Evolutionary conservation across 163 green algal genomes (phyloP).

Genomic region (Chloroidium sp.): DNA sequence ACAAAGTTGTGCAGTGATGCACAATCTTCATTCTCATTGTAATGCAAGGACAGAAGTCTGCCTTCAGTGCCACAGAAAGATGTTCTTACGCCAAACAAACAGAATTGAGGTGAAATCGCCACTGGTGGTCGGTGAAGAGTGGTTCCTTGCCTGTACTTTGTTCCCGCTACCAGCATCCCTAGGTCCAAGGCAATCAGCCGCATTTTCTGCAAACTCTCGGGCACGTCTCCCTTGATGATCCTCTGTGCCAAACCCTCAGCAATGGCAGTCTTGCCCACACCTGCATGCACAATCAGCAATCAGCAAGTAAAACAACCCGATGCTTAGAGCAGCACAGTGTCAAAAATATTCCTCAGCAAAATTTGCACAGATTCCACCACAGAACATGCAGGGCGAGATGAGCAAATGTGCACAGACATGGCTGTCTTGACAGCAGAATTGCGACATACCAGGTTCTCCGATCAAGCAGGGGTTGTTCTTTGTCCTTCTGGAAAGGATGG

Average conservation of each 20-base stretch:
- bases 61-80: too few species aligned
- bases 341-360: too few species aligned
- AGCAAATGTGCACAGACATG: neutral
- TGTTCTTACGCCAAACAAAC: too few species aligned
- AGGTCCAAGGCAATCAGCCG: slow-evolving; percentile 88
- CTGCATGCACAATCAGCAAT: neutral
- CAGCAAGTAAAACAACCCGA: neutral
- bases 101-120: too few species aligned
- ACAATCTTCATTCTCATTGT: too few species aligned
- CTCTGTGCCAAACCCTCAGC: slow-evolving; percentile 89
- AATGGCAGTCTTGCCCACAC: slow-evolving; percentile 90
- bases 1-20: too few species aligned
- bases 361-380: neutral
- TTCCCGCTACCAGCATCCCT: slow-evolving; percentile 71
- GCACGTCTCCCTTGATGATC: slow-evolving; percentile 86
- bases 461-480: slow-evolving; percentile 95
- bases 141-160: neutral
- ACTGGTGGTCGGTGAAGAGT: too few species aligned
- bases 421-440: too few species aligned
- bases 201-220: slow-evolving; percentile 47
- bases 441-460: slow-evolving; percentile 59
- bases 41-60: too few species aligned
- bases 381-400: neutral
- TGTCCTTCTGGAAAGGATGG: slow-evolving; percentile 69
- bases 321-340: too few species aligned